Evolutionary conservation across 1,284 basidiomycete species (phyloP), one percentile per base, ranked within the genome.

Genomic region (Trichosporon inkin): DNA sequence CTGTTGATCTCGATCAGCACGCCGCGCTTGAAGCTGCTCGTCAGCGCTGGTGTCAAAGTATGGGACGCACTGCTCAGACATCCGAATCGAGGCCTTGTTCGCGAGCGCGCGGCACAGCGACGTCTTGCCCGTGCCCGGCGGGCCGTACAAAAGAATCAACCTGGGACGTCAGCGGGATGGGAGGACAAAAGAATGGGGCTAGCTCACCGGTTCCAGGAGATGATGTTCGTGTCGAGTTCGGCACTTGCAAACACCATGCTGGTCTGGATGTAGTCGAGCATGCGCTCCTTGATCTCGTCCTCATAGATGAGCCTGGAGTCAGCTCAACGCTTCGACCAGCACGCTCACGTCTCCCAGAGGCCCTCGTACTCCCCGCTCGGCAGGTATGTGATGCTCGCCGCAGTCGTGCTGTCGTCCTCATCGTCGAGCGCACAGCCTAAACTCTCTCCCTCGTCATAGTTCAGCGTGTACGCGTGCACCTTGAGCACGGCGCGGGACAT

Each of bases 41-140:
- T 37, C 22, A 56, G 49, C 41, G 22, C 16, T 19, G 7, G 6
- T 2, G 40, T 3, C 10, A 10, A 32, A 13, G 39, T 8, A 6
- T 7, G n/a, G 49, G 10, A 71, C 81, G 54, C 60, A 90, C 88
- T 88, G 82, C 68, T 88, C 84, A 0, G 89, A 89, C 2, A 99
- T 81, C 16, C 95, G 85, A 62, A 99, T 93, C 0, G 92, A 87
- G 3, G 99, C 83, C 72, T 99, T 99, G 68, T 99, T 96, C 0
- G 95, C 92, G 6, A 99, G 82, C 13, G 94, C 94, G 53, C 92
- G 86, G 75, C 94, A 97, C 2, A 99, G 81, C 1, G 90, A 92
- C 0, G 96, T 99, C 79, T 99, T 99, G 17, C 96, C 96, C 0
- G 96, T 99, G 0, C 96, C 95, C 0, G 96, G 95, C 11, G 96